Evolutionary conservation across 345 rosid genomes (phyloP), one percentile per base, ranked within the genome.

Genomic region (Triadica sebifera): DNA sequence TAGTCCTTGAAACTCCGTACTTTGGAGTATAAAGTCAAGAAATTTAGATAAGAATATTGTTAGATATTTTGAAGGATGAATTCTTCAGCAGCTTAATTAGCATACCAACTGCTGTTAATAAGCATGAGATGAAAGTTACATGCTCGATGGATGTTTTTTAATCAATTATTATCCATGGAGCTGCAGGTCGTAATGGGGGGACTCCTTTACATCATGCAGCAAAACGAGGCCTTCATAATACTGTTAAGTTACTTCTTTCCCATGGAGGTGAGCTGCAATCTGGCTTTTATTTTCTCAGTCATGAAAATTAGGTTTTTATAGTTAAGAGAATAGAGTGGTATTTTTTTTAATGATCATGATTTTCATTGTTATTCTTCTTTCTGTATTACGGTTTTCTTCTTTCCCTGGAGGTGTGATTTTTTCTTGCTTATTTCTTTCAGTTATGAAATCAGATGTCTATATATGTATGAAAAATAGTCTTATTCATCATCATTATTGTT

Each of bases 201-300:
- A 96, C 96, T 74, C 98, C 99, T 20, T 84, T 93, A 78, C 98
- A 96, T 75, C 99, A 96, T 83, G 99, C 99, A 10, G 97, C 97
- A 4, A 96, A 96, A 84, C 85, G 92, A 79, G 99, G 99, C 64
- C 91, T 89, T 70, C 91, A 84, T 71, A 82, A 71, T 72, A 90
- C 87, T 65, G 97, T 95, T 19, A 89, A 91, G 78, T 73, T 95
- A 65, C 98, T 95, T 81, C 89, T 92, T 75, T 76, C 89, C 5
- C 83, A 80, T 34, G 97, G 97, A 88, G 99, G 99, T 93, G 71
- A 12, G 78, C 59, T 71, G 25, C 13, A 67, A 17, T 41, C 45
- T 12, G 4, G 3, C 22, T 55, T 55, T 12, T 41, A 4, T 41
- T 8, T 8, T 41, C 8, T 41, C 3, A 41, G 1, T 19, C 22